Conservation (phyloP, 2,329 filamentous ascomycete species). For the Curvularia spicifera region DNA sequence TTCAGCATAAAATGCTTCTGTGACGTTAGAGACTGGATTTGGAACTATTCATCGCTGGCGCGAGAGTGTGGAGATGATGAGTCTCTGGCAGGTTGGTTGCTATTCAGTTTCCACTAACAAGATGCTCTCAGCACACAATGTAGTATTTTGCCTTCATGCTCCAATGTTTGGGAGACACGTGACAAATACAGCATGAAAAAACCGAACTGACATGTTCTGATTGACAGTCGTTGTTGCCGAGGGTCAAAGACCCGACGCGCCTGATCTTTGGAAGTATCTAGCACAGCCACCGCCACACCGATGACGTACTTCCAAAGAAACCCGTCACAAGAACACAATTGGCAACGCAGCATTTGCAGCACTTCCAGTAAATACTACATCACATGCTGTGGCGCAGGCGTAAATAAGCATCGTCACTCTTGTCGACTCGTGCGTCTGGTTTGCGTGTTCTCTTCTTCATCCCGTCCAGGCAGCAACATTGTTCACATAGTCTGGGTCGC, state of each 20-base stretch:
- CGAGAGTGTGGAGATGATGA: background rate
- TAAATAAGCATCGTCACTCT: conserved; percentile 29
- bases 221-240: background rate
- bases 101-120: too few relatives aligned
- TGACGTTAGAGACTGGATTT: background rate
- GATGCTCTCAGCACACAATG: too few relatives aligned
- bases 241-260: background rate
- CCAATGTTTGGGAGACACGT: too few relatives aligned
- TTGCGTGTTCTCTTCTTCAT: conserved; percentile 28
- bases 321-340: conserved; percentile 11
- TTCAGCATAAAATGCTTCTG: background rate
- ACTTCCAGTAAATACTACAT: conserved; percentile 14
- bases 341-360: background rate
- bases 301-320: conserved; percentile 14
- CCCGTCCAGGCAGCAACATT: conserved; percentile 43
- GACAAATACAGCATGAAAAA: background rate
- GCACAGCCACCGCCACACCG: conserved; percentile 20
- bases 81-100: too few relatives aligned
- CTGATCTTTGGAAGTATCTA: background rate
- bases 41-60: background rate
- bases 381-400: conserved; percentile 39
- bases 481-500: conserved; percentile 17
- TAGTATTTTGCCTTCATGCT: too few relatives aligned
- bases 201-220: background rate
- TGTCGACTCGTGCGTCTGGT: conserved; percentile 6